Conservation (phyloP, 1,284 basidiomycete genomes). For the Microbotryomycetes sp. region DNA sequence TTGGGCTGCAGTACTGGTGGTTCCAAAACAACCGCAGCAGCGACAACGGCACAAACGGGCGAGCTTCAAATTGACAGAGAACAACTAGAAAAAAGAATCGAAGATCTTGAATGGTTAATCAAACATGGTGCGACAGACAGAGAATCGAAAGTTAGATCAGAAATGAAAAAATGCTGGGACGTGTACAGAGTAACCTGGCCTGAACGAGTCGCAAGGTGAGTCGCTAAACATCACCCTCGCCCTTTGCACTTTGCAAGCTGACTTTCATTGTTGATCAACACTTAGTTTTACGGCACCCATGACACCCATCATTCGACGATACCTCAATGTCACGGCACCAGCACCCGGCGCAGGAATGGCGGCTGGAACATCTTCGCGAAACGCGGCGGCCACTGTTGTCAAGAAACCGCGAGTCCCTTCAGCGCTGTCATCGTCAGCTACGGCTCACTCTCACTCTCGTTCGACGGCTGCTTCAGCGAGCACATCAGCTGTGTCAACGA, state of each 20-base stretch:
- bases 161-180: conserved; percentile 63
- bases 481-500: background rate
- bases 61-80: conserved; percentile 44
- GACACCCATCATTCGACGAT: conserved; percentile 67
- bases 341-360: conserved; percentile 1
- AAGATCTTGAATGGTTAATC: conserved; percentile 66
- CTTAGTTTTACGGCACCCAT: conserved; percentile 64
- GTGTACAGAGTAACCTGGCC: conserved; percentile 67
- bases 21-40: conserved; percentile 17
- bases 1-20: conserved; percentile 25
- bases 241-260: background rate
- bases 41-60: conserved; percentile 4
- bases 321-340: conserved; percentile 54
- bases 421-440: background rate
- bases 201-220: conserved; percentile 58
- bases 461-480: background rate
- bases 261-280: conserved; percentile 3
- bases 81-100: conserved; percentile 57
- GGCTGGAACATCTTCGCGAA: background rate
- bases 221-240: conserved; percentile 17
- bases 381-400: background rate
- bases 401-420: conserved; percentile 11
- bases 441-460: background rate
- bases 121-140: conserved; percentile 61
- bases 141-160: conserved; percentile 65